Base-by-base conservation (phyloP, 208 protist genomes). In the Balamuthia mandrillaris region DNA sequence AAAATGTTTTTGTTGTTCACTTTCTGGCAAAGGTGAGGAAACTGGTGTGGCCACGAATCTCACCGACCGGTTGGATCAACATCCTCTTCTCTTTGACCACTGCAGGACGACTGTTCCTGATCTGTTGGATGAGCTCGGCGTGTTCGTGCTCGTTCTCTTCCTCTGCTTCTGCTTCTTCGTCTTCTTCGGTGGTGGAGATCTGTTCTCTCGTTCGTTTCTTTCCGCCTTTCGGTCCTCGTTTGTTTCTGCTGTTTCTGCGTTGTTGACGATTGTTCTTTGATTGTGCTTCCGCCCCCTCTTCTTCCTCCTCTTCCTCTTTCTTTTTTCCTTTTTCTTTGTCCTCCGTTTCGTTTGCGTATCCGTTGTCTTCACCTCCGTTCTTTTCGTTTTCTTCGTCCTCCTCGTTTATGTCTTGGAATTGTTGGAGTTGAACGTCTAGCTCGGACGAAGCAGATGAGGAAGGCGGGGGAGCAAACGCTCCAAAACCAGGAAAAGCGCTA, bases 21-120 rank as follows among this genome's bases (percentile, higher is more conserved):
- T 45, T 84, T 39, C n/a, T 52, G 86, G 87, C 87, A 84, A 90
- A 90, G 37, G 87, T 89, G 24, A 90, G 66, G 81, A 89, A 90
- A 42, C 86, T 68, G 7, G 87, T 89, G 63, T 90, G 87, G 39
- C 87, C 87, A 45, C 87, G 65, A 12, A 78, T 77, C n/a, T 86
- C 51, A 16, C 1, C 86, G 2, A 65, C n/a, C 72, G 75, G 85
- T 44, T 52, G 58, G 4, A 78, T 27, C 21, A 81, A 37, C 33
- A 37, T 42, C n/a, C 49, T 16, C 5, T 16, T 9, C 35, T 51
- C 51, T 16, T 66, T 31, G 1, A 18, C 29, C 70, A 61, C n/a
- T 18, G 70, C 21, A n/a, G n/a, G n/a, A 21, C n/a, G 49, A n/a
- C 49, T n/a, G 21, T n/a, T n/a, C n/a, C n/a, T n/a, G 49, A n/a